Conservation (phyloP, 768 basidiomycete genomes). For the Amanita molliuscula region DNA sequence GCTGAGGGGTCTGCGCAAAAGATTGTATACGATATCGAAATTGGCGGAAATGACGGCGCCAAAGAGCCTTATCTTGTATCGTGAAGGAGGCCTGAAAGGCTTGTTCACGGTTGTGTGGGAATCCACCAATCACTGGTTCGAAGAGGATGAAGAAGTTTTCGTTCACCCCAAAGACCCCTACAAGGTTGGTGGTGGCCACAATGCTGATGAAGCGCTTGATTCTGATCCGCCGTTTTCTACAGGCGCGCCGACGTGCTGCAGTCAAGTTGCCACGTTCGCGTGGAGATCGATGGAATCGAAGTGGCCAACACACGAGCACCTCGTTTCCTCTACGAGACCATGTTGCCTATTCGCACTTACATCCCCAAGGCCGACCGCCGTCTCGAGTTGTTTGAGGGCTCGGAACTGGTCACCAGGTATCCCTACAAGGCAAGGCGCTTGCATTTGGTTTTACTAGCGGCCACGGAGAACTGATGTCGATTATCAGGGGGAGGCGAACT, state of each 20-base stretch:
- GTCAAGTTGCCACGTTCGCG: slow-evolving; percentile 49
- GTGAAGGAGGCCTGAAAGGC: slow-evolving; percentile 26
- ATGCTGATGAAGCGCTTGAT: background rate
- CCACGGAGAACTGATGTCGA: background rate
- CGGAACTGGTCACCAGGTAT: slow-evolving; percentile 37
- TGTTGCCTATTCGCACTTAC: slow-evolving; percentile 39
- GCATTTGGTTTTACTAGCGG: background rate
- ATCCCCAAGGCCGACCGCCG: slow-evolving; percentile 48
- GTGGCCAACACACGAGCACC: slow-evolving; percentile 48
- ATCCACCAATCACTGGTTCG: slow-evolving; percentile 54
- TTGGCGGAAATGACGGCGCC: slow-evolving; percentile 26
- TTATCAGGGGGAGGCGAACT: background rate
- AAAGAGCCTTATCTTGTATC: slow-evolving; percentile 24
- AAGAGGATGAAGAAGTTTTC: slow-evolving; percentile 55
- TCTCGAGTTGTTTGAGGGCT: slow-evolving; percentile 37
- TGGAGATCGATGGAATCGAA: slow-evolving; percentile 53
- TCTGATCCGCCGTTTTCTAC: background rate
- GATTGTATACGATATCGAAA: slow-evolving; percentile 35
- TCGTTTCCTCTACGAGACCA: slow-evolving; percentile 47
- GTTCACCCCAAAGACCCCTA: slow-evolving; percentile 61
- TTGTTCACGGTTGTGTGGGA: slow-evolving; percentile 39
- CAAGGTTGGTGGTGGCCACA: slow-evolving; percentile 33
- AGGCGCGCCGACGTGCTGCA: slow-evolving; percentile 53
- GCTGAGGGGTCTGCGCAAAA: slow-evolving; percentile 16
- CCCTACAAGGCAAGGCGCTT: slow-evolving; percentile 50